Percentiles rank a stretch among this genome's conserved stretches.
These are phyloP conservation scores for Vitis hybrid DNA, from an alignment of 177 flowering plant species.

Conservation along the genomic window DNA sequence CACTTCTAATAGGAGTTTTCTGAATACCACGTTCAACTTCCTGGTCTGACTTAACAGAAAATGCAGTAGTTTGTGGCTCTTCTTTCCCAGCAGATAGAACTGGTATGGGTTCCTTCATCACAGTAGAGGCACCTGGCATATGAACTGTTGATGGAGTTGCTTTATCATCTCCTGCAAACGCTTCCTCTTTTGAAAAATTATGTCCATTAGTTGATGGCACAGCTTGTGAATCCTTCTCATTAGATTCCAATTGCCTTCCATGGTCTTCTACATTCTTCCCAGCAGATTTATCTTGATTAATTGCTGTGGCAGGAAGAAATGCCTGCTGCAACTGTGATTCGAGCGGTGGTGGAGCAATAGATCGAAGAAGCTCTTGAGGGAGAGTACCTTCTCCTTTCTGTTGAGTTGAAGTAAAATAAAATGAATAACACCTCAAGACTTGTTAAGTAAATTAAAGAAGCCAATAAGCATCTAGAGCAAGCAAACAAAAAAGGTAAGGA, in stretches of 20 bases:
- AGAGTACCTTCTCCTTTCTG: conserved; percentile 94
- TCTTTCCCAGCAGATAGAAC: conserved; percentile 55
- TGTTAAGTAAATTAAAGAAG: not conserved
- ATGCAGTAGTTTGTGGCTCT: conserved; percentile 38
- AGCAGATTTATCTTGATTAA: conserved; percentile 46
- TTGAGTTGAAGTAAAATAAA: conserved; percentile 11
- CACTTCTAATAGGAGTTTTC: conserved; percentile 46
- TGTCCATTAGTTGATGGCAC: conserved; percentile 32
- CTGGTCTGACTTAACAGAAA: conserved; percentile 60
- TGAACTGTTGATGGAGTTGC: conserved; percentile 30
- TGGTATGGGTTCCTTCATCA: conserved; percentile 42
- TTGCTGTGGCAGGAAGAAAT: conserved; percentile 38
- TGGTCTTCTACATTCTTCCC: conserved; percentile 54
- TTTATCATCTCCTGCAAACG: conserved; percentile 48
- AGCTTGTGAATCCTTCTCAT: conserved; percentile 51
- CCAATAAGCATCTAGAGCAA: not conserved
- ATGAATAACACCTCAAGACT: not conserved
- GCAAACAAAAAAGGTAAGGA: not conserved
- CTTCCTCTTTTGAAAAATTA: conserved; percentile 47
- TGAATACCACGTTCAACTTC: conserved; percentile 54
- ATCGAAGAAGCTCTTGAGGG: conserved; percentile 85
- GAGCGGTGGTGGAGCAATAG: conserved; percentile 93
- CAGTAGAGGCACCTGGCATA: conserved; percentile 32
- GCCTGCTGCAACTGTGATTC: conserved; percentile 64
- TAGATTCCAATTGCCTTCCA: conserved; percentile 40